phyloP scores from a whole-genome alignment of 345 rosid species.

The Eucalyptus pauciflora region DNA sequence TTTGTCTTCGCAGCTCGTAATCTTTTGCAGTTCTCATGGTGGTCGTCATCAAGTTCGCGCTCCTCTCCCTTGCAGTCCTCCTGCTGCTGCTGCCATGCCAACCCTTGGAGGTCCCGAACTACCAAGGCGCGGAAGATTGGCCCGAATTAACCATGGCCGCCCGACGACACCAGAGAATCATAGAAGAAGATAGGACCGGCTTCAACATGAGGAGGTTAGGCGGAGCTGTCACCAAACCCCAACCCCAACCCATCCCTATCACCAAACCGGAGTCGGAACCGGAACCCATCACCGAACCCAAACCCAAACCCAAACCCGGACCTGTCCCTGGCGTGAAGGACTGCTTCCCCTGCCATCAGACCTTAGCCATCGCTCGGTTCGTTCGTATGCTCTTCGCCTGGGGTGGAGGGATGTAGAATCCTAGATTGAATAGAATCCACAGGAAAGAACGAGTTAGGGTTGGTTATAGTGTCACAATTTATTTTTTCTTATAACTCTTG shows the following conservation, averaged over 20 bases:
- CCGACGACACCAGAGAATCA: background rate
- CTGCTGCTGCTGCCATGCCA: background rate
- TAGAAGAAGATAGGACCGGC: background rate
- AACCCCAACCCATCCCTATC: background rate
- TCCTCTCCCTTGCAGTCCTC: background rate
- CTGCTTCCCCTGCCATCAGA: background rate
- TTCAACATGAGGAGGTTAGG: background rate
- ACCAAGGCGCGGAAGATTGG: background rate
- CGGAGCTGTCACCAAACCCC: background rate
- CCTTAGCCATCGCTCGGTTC: too few species aligned
- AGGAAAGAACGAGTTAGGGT: too few species aligned
- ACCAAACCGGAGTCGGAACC: background rate
- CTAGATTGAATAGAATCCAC: too few species aligned
- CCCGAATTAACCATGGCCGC: background rate
- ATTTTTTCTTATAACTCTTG: background rate
- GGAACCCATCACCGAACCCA: background rate
- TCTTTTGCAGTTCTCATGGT: background rate
- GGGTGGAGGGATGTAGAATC: too few species aligned
- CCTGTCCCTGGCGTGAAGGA: background rate
- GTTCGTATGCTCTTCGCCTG: too few species aligned
- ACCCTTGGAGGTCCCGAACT: background rate
- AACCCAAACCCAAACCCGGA: background rate
- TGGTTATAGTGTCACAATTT: too few species aligned
- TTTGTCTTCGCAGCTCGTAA: background rate
- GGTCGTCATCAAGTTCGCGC: background rate